These are phyloP conservation scores for Russula dissimulans DNA, from an alignment of 768 basidiomycete species.

Conservation along the genomic window DNA sequence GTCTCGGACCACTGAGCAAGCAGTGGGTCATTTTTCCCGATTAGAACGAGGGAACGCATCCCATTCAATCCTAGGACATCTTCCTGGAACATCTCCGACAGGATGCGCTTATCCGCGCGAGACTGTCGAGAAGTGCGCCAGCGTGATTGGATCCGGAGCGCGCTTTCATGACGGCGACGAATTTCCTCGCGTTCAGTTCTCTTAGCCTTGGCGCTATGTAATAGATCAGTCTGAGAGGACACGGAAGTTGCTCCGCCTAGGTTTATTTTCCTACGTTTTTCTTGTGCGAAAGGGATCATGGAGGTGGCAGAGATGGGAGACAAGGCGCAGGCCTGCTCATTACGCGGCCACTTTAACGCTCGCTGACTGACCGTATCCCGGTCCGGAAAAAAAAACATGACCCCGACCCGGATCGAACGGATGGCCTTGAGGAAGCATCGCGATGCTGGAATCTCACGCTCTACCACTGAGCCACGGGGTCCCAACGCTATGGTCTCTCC, in stretches of 20 bases:
- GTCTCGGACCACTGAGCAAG: slow-evolving; percentile 39
- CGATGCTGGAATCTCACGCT: slow-evolving; percentile 1
- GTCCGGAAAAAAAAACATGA: neutral
- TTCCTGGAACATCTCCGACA: slow-evolving; percentile 42
- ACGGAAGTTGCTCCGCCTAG: slow-evolving; percentile 55
- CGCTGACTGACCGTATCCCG: neutral
- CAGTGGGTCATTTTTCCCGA: slow-evolving; percentile 41
- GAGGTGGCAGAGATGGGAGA: neutral
- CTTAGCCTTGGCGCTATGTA: slow-evolving; percentile 52
- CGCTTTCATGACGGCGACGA: slow-evolving; percentile 48
- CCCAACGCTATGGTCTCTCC: neutral
- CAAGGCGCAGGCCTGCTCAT: neutral
- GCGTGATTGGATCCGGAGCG: slow-evolving; percentile 56
- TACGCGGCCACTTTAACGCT: slow-evolving; percentile 2
- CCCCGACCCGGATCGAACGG: slow-evolving; percentile 18
- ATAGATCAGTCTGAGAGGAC: slow-evolving; percentile 44
- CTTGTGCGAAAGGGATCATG: slow-evolving; percentile 41
- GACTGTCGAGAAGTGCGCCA: slow-evolving; percentile 48
- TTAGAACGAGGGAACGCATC: slow-evolving; percentile 55
- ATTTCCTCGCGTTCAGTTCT: slow-evolving; percentile 48
- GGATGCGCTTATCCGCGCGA: slow-evolving; percentile 32
- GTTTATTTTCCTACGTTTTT: slow-evolving; percentile 56
- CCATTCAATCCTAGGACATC: slow-evolving; percentile 48
- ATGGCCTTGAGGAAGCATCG: slow-evolving; percentile 10
- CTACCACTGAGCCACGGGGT: slow-evolving; percentile 8